Evolutionary conservation across 2,329 filamentous ascomycete species (phyloP), one percentile per base, ranked within the genome.

Genomic region (Alternaria sp.): DNA sequence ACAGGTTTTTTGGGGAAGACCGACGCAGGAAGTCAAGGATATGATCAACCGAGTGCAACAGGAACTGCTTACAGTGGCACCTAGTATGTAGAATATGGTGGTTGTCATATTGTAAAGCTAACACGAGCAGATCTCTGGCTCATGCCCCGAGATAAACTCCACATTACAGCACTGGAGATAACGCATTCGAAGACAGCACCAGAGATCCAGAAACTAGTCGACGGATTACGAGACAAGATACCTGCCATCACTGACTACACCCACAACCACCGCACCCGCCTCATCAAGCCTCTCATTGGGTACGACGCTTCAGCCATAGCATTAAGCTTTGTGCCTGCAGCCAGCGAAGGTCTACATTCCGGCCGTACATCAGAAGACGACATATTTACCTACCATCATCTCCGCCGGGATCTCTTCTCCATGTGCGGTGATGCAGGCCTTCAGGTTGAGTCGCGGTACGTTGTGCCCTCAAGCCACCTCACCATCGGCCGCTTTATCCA

Each of bases 401-500:
- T 98, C 8, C 88, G 94, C 3, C 85, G 89, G 4, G 92, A 97
- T 72, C 75, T 96, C 11, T 95, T 89, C 74, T 81, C 84, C 48
- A 80, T 86, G 26, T 85, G 86, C 3, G 80, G 82, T 44, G 80
- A 79, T 3, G 83, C 87, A 0, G 91, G 90, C 1, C 81, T 94
- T n/a, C 79, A 84, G 14, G 84, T 97, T 33, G 89, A 84, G 23
- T 91, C 90, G 51, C 84, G 94, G 56, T 98, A 97, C 74, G 88
- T 93, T 24, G 92, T 96, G 2, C 93, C 93, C 2, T 94, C 90
- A 45, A 92, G 92, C 14, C 94, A 98, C 79, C 85, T 97, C 71
- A 97, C 94, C 0, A 85, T 98, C 56, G 93, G 86, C 0, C 84
- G 94, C 3, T 97, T 95, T 74, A 84, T 97, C 41, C 84, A 83